phyloP scores from a whole-genome alignment of 345 rosid species.

The Syzygium aromaticum region DNA sequence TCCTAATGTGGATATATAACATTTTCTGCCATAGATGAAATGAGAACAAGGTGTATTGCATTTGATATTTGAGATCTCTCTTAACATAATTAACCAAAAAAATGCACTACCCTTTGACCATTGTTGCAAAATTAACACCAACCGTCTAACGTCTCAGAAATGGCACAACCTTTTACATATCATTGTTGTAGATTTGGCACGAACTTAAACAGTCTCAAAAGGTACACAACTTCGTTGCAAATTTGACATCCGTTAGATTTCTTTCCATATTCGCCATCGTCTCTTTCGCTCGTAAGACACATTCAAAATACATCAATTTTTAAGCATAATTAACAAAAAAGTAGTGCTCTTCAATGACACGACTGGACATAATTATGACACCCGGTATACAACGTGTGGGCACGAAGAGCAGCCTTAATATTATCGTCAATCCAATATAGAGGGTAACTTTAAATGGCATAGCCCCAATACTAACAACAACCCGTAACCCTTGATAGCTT shows the following conservation, averaged over 20 bases:
- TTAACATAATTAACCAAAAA: background rate
- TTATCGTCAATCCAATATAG: background rate
- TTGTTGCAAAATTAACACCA: background rate
- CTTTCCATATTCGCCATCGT: background rate
- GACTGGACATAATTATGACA: background rate
- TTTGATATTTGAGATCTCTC: background rate
- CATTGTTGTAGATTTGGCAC: background rate
- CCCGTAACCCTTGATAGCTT: background rate
- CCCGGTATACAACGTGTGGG: background rate
- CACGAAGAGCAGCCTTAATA: background rate
- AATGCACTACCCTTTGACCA: background rate
- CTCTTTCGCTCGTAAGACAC: background rate
- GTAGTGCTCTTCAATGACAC: background rate
- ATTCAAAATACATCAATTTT: background rate
- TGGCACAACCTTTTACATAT: background rate
- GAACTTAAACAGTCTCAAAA: background rate
- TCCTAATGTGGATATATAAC: background rate
- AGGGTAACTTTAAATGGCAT: background rate
- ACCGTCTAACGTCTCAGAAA: background rate
- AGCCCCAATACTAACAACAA: background rate
- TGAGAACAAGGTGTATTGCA: background rate
- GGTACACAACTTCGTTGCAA: background rate
- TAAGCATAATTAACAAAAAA: background rate
- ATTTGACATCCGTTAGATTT: background rate
- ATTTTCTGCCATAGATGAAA: background rate